These are phyloP conservation scores for Corchorus olitorius DNA, from an alignment of 345 rosid genomes.

Conservation along the genomic window DNA sequence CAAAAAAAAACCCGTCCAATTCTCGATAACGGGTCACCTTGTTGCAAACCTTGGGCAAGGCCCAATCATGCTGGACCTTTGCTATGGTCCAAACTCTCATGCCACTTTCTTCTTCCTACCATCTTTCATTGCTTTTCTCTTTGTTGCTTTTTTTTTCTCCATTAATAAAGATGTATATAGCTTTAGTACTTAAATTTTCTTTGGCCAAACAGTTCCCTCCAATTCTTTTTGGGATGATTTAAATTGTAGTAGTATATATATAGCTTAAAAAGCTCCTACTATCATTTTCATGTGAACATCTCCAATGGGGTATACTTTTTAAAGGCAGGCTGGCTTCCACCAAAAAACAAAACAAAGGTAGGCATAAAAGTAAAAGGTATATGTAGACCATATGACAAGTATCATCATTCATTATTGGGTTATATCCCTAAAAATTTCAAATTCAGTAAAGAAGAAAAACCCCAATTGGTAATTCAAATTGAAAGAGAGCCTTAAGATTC, in stretches of 20 bases:
- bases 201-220: not conserved
- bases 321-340: conserved; percentile 12
- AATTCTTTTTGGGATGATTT: not conserved
- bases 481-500: not conserved
- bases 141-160: too few species aligned
- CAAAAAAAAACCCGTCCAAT: too few species aligned
- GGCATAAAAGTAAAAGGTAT: conserved; percentile 18
- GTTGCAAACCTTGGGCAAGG: too few species aligned
- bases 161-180: too few species aligned
- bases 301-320: not conserved
- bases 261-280: not conserved
- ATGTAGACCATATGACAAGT: conserved; percentile 10
- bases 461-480: too few species aligned
- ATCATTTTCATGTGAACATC: conserved; percentile 12
- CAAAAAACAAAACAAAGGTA: conserved; percentile 8
- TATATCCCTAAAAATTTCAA: not conserved
- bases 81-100: not conserved
- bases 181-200: not conserved
- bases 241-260: not conserved
- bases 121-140: too few species aligned
- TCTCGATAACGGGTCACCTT: too few species aligned
- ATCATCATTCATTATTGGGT: conserved; percentile 4
- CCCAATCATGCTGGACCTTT: too few species aligned
- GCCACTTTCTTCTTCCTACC: too few species aligned
- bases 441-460: too few species aligned